A percentile compares a stretch with the other conserved stretches of the same genome.
phyloP scores from a whole-genome alignment of 2,329 filamentous ascomycete species.

The Aspergillus terreus region DNA sequence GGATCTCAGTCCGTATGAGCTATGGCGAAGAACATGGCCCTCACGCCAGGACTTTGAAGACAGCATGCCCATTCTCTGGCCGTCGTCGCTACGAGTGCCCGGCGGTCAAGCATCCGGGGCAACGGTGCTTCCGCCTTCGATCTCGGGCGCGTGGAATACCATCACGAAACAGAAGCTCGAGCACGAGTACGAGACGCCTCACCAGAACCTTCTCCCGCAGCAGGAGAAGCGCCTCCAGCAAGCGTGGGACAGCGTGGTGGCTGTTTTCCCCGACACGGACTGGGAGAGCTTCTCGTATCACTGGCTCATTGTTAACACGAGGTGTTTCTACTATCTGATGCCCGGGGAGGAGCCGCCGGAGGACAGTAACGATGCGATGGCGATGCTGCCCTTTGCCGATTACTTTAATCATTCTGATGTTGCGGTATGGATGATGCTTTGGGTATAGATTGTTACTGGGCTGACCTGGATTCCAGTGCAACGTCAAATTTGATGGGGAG shows the following conservation, averaged over 20 bases:
- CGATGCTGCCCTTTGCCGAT: slow-evolving; percentile 44
- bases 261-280: slow-evolving; percentile 42
- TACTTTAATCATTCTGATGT: slow-evolving; percentile 46
- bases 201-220: slow-evolving; percentile 38
- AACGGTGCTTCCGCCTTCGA: slow-evolving; percentile 34
- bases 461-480: slow-evolving; percentile 21
- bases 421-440: slow-evolving; percentile 26
- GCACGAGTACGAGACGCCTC: slow-evolving; percentile 26
- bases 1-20: slow-evolving; percentile 43
- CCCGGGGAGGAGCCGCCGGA: slow-evolving; percentile 34
- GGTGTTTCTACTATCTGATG: slow-evolving; percentile 57
- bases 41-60: slow-evolving; percentile 55
- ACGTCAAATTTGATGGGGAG: slow-evolving; percentile 34
- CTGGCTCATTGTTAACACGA: slow-evolving; percentile 60
- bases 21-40: slow-evolving; percentile 68
- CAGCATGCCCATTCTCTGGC: slow-evolving; percentile 57
- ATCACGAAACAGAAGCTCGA: slow-evolving; percentile 20
- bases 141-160: slow-evolving; percentile 36
- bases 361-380: slow-evolving; percentile 44
- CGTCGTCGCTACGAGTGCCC: slow-evolving; percentile 35
- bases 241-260: slow-evolving; percentile 47
- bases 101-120: slow-evolving; percentile 16
- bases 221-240: slow-evolving; percentile 53
- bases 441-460: neutral
- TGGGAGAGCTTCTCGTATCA: slow-evolving; percentile 50